phyloP scores from a whole-genome alignment of 148 eudicot genomes.

The Simmondsia chinensis region DNA sequence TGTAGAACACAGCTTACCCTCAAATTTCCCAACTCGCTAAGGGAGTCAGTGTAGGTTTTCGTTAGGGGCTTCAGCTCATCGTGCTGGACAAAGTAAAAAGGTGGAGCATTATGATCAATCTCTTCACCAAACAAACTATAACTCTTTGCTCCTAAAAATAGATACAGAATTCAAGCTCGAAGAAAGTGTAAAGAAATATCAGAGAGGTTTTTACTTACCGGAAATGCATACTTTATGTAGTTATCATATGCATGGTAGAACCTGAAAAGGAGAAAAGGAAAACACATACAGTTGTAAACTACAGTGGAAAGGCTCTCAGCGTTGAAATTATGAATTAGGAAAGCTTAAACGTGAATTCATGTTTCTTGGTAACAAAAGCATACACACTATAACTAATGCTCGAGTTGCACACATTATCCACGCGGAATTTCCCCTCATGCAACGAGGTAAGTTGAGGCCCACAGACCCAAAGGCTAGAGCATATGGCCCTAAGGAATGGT shows the following conservation, averaged over 20 bases:
- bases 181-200: no score
- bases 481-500: no score
- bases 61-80: slow-evolving; percentile 95
- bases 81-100: slow-evolving; percentile 46
- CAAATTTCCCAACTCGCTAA: slow-evolving; percentile 87
- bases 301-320: neutral
- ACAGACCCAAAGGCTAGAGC: no score
- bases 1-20: slow-evolving; percentile 28
- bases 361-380: no score
- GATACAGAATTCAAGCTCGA: no score
- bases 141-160: neutral
- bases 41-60: slow-evolving; percentile 73
- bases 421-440: no score
- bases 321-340: neutral
- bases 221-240: slow-evolving; percentile 90
- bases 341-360: neutral
- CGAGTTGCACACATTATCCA: no score
- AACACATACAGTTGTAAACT: neutral
- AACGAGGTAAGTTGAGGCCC: no score
- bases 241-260: slow-evolving; percentile 97
- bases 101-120: neutral
- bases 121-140: neutral
- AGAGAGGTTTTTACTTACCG: slow-evolving; percentile 41
- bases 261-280: slow-evolving; percentile 34
- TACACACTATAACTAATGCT: no score